Conservation (phyloP, 1,284 basidiomycete genomes). For the Hemileia vastatrix region DNA sequence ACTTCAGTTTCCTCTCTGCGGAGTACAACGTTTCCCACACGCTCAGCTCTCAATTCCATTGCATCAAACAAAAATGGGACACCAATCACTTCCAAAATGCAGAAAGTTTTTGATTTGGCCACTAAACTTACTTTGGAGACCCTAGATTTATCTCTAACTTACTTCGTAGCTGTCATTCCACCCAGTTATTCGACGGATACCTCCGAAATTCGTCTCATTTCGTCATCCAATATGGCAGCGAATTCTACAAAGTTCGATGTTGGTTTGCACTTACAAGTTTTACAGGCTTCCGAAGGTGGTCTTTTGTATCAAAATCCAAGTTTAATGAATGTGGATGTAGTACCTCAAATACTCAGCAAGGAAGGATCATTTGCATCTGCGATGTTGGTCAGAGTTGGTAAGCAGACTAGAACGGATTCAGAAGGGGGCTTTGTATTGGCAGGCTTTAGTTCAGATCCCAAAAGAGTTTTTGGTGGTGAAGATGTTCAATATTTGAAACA, state of each 20-base stretch:
- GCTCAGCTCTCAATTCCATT: conserved; percentile 13
- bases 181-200: not conserved
- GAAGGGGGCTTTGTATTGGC: conserved; percentile 17
- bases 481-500: conserved; percentile 17
- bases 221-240: conserved; percentile 28
- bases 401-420: not conserved
- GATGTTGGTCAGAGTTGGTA: conserved; percentile 13
- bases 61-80: conserved; percentile 29
- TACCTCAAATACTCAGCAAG: too few relatives aligned
- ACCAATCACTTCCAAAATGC: conserved; percentile 25
- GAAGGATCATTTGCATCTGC: conserved; percentile 9
- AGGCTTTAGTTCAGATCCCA: conserved; percentile 17
- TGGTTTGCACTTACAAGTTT: conserved; percentile 31
- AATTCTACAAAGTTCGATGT: conserved; percentile 33
- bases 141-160: conserved; percentile 32
- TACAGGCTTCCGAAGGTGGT: conserved; percentile 31
- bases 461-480: conserved; percentile 17
- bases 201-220: conserved; percentile 22
- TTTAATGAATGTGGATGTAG: conserved; percentile 3
- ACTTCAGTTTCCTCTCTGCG: conserved; percentile 1
- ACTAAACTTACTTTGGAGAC: conserved; percentile 27
- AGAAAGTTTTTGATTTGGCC: conserved; percentile 32
- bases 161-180: conserved; percentile 24
- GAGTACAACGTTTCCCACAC: not conserved
- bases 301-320: conserved; percentile 33